phyloP scores from a whole-genome alignment of 192 early-diverging fungal species.

The Rhizoclosmatium globosum region DNA sequence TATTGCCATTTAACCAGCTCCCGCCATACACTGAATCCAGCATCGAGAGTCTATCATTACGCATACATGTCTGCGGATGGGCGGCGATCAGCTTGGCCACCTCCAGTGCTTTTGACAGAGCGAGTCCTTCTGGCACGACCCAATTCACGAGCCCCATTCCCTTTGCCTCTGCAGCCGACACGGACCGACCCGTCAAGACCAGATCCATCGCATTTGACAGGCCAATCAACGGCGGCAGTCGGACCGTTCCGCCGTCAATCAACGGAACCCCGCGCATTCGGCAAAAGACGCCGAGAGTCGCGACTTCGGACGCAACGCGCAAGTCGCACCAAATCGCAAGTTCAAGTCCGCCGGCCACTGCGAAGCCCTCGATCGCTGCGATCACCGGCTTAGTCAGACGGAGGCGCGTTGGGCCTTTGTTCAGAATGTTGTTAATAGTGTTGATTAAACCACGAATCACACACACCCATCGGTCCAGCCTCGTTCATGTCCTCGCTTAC shows the following conservation, averaged over 20 bases:
- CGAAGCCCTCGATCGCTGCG: conserved; percentile 60
- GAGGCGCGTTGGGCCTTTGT: conserved; percentile 61
- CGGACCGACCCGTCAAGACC: conserved; percentile 53
- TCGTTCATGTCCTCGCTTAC: neutral
- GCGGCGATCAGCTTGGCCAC: neutral
- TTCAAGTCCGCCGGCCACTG: conserved; percentile 63
- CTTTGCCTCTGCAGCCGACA: neutral
- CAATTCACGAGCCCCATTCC: neutral
- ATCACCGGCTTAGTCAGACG: conserved; percentile 59
- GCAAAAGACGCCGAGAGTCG: conserved; percentile 58
- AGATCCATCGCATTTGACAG: conserved; percentile 58
- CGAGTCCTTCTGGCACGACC: neutral
- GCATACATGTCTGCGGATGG: neutral
- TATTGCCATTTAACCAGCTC: too few relatives aligned
- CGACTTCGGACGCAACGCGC: conserved; percentile 50
- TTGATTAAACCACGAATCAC: neutral
- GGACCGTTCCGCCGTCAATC: conserved; percentile 60
- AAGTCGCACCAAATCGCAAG: conserved; percentile 63
- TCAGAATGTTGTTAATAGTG: conserved; percentile 20
- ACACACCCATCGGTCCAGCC: conserved; percentile 4
- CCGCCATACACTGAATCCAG: neutral
- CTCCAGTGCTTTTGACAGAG: neutral
- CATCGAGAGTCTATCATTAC: neutral
- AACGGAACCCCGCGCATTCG: conserved; percentile 59
- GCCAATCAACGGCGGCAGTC: conserved; percentile 56